Evolutionary conservation across 441 rosid genomes (phyloP), one percentile per base, ranked within the genome.

Genomic region (Gossypium lobatum): DNA sequence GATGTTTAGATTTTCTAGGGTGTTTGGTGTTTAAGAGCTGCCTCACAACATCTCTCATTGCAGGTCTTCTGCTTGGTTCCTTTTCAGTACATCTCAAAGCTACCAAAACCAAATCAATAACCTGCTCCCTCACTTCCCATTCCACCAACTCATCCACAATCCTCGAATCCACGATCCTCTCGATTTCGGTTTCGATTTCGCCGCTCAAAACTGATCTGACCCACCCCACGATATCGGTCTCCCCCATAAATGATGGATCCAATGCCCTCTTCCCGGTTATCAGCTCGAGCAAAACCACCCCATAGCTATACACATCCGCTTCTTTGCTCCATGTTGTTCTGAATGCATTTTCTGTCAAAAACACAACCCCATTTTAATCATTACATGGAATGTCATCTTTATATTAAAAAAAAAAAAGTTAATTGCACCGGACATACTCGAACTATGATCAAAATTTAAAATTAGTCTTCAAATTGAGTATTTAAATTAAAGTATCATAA

Each of bases 251-350:
- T n/a, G 83, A 81, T 59, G 80, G 74, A 81, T 90, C 93, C 75
- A 83, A 13, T 37, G 88, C 86, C 79, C 79, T 85, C 83, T 82
- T 89, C 79, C 95, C 80, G 0, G 88, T 83, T 72, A 93, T 74
- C 75, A 93, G 85, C 83, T 89, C 96, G 11, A 90, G 86, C 85
- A 91, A 55, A 50, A 93, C 85, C 58, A 91, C 88, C 76, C 97
- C 96, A 0, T 86, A 90, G 70, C 97, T 86, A 58, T 89, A 93
- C 42, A 92, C 93, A 77, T 93, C 97, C 1, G 89, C 86, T 28
- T 89, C 91, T 84, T 80, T 86, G 80, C 88, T 78, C 77, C 80
- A 86, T 16, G 71, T 74, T 0, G 82, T 76, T 46, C 75, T 78
- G 77, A 77, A 92, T 42, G 96, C 96, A 59, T 82, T 87, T 80